Evolutionary conservation across 345 rosid species (phyloP).

Genomic region (Aethionema arabicum): DNA sequence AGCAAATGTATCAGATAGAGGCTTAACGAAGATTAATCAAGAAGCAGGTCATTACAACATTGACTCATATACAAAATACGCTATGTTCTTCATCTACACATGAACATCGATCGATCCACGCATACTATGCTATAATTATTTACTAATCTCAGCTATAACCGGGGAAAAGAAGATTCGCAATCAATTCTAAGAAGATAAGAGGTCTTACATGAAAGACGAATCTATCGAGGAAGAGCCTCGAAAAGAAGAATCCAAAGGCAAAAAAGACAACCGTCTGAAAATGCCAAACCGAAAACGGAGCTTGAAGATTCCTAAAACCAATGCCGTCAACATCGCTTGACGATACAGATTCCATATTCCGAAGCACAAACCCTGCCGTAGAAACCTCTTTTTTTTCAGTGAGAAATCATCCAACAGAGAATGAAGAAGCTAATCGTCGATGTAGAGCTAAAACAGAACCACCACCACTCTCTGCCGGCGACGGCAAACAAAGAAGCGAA

Average conservation of each 20-base stretch:
- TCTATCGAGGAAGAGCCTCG: slow-evolving; percentile 66
- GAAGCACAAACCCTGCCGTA: slow-evolving; percentile 4
- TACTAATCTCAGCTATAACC: too few species aligned
- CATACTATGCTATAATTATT: too few species aligned
- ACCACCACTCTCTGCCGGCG: too few species aligned
- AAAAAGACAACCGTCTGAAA: slow-evolving; percentile 58
- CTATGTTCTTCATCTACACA: too few species aligned
- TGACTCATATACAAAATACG: too few species aligned
- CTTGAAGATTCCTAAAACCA: slow-evolving; percentile 3
- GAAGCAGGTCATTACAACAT: too few species aligned
- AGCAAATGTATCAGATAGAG: too few species aligned
- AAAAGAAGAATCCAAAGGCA: slow-evolving; percentile 58
- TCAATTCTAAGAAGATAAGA: background rate
- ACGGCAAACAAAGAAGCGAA: too few species aligned
- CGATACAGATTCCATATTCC: slow-evolving; percentile 55
- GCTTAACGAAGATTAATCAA: background rate
- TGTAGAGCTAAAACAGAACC: too few species aligned
- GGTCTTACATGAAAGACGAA: slow-evolving; percentile 62
- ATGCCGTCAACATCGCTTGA: slow-evolving; percentile 31
- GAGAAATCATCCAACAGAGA: slow-evolving; percentile 19
- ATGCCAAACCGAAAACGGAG: slow-evolving; percentile 47
- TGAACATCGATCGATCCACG: too few species aligned
- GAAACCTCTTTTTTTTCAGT: slow-evolving; percentile 19
- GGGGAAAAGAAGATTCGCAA: background rate
- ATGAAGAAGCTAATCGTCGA: too few species aligned